Base-by-base conservation (phyloP, 257 asterid species). In the Solanum sejunctum region DNA sequence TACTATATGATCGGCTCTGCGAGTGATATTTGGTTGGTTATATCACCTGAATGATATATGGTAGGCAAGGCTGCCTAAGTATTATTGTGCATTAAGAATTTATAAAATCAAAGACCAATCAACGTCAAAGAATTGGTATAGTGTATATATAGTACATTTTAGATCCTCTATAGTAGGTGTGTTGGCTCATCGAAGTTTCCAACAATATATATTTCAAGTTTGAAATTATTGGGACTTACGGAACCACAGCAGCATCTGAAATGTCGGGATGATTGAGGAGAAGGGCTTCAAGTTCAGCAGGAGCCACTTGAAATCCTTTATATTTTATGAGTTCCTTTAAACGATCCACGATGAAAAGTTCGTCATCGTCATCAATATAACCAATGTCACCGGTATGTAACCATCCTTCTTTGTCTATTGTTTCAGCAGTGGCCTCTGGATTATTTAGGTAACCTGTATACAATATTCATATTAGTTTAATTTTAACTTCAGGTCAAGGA, bases 251-350 rank as follows among this genome's bases (percentile, higher is more conserved):
- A 36, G 95, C 98, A 78, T 93, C 99, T 0, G 97, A 93, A 84
- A 96, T 88, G 73, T 43, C 17, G 20, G 96, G 97, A 73, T 95
- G 93, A 36, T 86, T 90, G 85, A 96, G 93, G 28, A 96, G 93
- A 10, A 96, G 87, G 84, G 98, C 97, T 85, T 96, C 99, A 6
- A 96, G 80, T 84, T 96, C 99, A 64, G 99, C 99, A 1, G 99
- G 99, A 3, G 99, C 98, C 8, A 96, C 98, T 86, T 94, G 99
- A 82, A 92, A 96, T 0, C 98, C 99, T 88, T 96, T 95, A 90
- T 95, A 93, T 69, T 93, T 95, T 70, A 96, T 95, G 3, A 96
- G 67, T 87, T 96, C 99, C 52, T 94, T 96, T 15, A 95, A 86
- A 0, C 99, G 93, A 86, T 96, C 99, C 7, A 96, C 98, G 2